Base-by-base conservation (phyloP, 2,329 filamentous ascomycete species). In the Exserohilum rostratum region DNA sequence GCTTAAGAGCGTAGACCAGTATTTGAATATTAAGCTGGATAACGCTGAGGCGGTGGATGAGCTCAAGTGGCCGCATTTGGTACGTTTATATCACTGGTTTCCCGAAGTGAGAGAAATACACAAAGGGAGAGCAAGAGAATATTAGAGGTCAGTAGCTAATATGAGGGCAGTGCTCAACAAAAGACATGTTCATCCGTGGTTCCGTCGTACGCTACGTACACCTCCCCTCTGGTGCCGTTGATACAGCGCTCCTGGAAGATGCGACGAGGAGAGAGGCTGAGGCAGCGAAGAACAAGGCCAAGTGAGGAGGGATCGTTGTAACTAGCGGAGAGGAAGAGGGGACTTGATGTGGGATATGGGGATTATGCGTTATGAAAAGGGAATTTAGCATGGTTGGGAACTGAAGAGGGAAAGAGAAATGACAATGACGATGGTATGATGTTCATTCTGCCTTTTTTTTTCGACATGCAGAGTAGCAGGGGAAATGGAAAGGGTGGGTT, bases 21-120 rank as follows among this genome's bases (percentile, higher is more conserved):
- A 96, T 79, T 86, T 99, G 72, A 99, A 99, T 80, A 97, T 99
- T 80, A 98, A 98, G 82, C 86, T 99, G 46, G 95, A 99, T 72
- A 91, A 97, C 72, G 96, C 98, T 58, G 85, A 88, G 60, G 93
- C 98, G 29, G 85, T 96, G 22, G 93, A 99, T 65, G 91, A 98
- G 79, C 80, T 95, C 72, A 92, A 93, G 78, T 98, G 97, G 75
- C 95, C 95, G 46, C 95, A 99, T 77, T 79, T 99, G 76, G 90
- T 93, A 64, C 12, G 68, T 64, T 13, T 35, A n/a, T n/a, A n/a
- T n/a, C n/a, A n/a, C n/a, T n/a, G n/a, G n/a, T n/a, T n/a, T n/a
- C n/a, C n/a, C n/a, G n/a, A n/a, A n/a, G n/a, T n/a, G n/a, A n/a
- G n/a, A n/a, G n/a, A n/a, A n/a, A n/a, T n/a, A n/a, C n/a, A n/a